A percentile compares a stretch with the other conserved stretches of the same genome.
Evolutionary conservation across 768 basidiomycete species (phyloP).

Genomic region (Nidularia pulvinata): DNA sequence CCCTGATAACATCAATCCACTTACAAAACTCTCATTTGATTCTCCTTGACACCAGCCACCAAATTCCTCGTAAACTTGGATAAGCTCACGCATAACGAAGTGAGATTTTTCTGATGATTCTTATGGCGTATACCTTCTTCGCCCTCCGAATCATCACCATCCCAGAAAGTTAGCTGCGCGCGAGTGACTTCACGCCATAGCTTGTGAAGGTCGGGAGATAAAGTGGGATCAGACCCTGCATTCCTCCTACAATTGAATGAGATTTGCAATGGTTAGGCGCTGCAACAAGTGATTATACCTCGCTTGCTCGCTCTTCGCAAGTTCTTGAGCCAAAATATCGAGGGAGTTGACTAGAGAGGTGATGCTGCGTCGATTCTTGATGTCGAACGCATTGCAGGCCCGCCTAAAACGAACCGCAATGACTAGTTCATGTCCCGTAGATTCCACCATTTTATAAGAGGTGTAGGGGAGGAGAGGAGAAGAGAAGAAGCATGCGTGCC

Average conservation of each 20-base stretch:
- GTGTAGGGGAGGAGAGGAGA: neutral
- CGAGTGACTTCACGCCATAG: slow-evolving; percentile 56
- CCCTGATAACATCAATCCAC: slow-evolving; percentile 19
- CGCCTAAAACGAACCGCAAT: slow-evolving; percentile 30
- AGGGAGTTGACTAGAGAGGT: slow-evolving; percentile 33
- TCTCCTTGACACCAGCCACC: slow-evolving; percentile 70
- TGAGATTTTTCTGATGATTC: slow-evolving; percentile 29
- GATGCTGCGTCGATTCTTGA: slow-evolving; percentile 28
- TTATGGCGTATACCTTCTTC: slow-evolving; percentile 18
- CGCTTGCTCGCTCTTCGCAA: slow-evolving; percentile 42
- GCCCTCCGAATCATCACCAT: slow-evolving; percentile 43
- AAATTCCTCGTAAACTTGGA: slow-evolving; percentile 86
- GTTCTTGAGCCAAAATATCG: slow-evolving; percentile 47
- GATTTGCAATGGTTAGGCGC: neutral
- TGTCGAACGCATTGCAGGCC: slow-evolving; percentile 40
- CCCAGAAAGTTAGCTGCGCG: slow-evolving; percentile 51
- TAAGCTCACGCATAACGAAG: slow-evolving; percentile 44
- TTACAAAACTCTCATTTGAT: slow-evolving; percentile 77
- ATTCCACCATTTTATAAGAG: neutral
- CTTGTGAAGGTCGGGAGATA: slow-evolving; percentile 56
- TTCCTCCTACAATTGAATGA: slow-evolving; percentile 16
- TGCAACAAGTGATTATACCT: slow-evolving; percentile 23
- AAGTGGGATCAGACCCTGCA: slow-evolving; percentile 35
- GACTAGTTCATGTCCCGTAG: slow-evolving; percentile 7
- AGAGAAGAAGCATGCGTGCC: neutral